These are phyloP conservation scores for Alternaria triticina DNA, from an alignment of 2,329 filamentous ascomycete genomes.

Conservation along the genomic window DNA sequence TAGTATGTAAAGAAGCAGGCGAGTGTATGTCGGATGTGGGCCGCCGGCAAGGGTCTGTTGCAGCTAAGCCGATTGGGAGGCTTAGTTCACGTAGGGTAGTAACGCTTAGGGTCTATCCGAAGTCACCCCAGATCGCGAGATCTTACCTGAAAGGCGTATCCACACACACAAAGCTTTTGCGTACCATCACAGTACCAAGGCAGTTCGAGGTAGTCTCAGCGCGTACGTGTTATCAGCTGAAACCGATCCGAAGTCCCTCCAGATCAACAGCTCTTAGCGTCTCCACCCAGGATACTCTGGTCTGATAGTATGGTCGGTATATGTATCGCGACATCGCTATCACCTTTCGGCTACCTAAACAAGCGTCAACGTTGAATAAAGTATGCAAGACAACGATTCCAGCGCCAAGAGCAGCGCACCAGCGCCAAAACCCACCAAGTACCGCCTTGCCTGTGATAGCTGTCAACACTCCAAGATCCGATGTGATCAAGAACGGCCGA, in stretches of 20 bases:
- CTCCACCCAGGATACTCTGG: not conserved
- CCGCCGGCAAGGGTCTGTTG: not conserved
- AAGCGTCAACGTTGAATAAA: not conserved
- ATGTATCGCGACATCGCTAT: conserved; percentile 1
- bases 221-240: not conserved
- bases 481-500: conserved; percentile 8
- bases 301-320: not conserved
- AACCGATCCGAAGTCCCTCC: not conserved
- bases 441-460: conserved; percentile 12
- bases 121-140: not conserved
- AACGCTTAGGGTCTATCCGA: not conserved
- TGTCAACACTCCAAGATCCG: conserved; percentile 12
- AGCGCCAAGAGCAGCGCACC: not conserved
- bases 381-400: conserved; percentile 1
- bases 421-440: conserved; percentile 5
- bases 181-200: not conserved
- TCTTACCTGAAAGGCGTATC: not conserved
- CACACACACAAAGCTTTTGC: not conserved
- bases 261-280: not conserved
- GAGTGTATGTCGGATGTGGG: not conserved
- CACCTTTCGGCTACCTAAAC: not conserved
- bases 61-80: not conserved
- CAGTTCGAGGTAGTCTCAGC: not conserved
- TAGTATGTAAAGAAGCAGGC: not conserved
- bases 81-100: not conserved